These are phyloP conservation scores for Stropharia rugosoannulata DNA, from an alignment of 768 basidiomycete genomes.

Conservation along the genomic window DNA sequence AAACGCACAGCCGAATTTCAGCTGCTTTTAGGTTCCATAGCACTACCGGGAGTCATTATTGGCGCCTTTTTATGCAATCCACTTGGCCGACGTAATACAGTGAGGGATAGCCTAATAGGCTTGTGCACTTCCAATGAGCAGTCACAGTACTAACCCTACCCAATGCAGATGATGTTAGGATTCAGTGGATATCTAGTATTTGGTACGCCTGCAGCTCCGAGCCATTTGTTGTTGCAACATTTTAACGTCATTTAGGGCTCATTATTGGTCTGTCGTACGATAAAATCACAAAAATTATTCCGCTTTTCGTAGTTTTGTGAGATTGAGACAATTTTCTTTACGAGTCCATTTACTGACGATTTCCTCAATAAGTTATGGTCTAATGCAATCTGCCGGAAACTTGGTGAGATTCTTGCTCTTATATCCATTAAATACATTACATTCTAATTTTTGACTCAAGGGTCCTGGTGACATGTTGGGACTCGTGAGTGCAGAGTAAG, in stretches of 20 bases:
- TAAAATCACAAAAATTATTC: conserved; percentile 58
- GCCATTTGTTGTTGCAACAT: neutral
- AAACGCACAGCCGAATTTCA: conserved; percentile 68
- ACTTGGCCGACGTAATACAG: conserved; percentile 58
- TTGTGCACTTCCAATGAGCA: neutral
- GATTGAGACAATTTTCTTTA: conserved; percentile 16
- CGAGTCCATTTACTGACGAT: neutral
- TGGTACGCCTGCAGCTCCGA: conserved; percentile 30
- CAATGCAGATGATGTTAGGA: conserved; percentile 58
- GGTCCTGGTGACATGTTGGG: conserved; percentile 75
- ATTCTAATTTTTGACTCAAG: conserved; percentile 26
- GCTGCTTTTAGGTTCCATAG: conserved; percentile 59
- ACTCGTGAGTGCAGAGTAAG: conserved; percentile 64
- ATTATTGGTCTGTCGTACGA: conserved; percentile 62
- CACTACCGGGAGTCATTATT: conserved; percentile 61
- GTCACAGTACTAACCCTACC: neutral
- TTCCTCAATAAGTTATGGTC: conserved; percentile 48
- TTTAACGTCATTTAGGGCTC: conserved; percentile 35
- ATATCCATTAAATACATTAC: neutral
- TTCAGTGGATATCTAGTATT: conserved; percentile 70
- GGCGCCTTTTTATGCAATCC: conserved; percentile 39
- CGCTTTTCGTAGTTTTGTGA: conserved; percentile 68
- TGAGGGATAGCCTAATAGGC: conserved; percentile 30
- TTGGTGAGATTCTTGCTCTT: conserved; percentile 33
- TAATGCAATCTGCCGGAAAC: conserved; percentile 76